phyloP scores from a whole-genome alignment of 23 red algal genomes.

The Gracilaria caudata region DNA sequence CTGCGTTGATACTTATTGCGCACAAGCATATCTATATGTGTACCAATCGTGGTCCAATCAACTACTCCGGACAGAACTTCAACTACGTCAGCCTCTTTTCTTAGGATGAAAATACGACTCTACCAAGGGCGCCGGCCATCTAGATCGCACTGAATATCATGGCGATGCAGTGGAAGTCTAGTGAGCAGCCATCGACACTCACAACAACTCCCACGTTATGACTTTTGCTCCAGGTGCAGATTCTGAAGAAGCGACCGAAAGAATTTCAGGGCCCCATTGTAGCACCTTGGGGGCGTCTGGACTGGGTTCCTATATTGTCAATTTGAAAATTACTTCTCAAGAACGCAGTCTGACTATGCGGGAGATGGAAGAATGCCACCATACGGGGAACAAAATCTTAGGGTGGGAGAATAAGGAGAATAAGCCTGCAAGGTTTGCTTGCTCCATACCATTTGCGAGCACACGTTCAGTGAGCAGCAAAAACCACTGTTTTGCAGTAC shows the following conservation, averaged over 20 bases:
- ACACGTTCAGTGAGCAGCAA: slow-evolving; percentile 7
- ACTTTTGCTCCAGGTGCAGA: slow-evolving; percentile 92
- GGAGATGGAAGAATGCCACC: not conserved
- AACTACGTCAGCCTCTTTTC: slow-evolving; percentile 86
- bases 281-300: not conserved
- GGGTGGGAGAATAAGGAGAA: not conserved
- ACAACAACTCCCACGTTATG: slow-evolving; percentile 94
- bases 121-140: slow-evolving; percentile 91
- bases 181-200: slow-evolving; percentile 88
- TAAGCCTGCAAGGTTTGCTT: not conserved
- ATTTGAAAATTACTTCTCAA: not conserved
- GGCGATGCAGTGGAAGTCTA: slow-evolving; percentile 57
- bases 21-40: slow-evolving; percentile 95
- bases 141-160: slow-evolving; percentile 91
- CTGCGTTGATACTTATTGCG: slow-evolving; percentile 94
- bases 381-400: not conserved
- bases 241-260: slow-evolving; percentile 88
- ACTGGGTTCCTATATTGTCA: not conserved
- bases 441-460: not conserved
- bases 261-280: slow-evolving; percentile 89
- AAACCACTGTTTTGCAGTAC: slow-evolving; percentile 7
- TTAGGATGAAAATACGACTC: slow-evolving; percentile 88
- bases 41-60: slow-evolving; percentile 88
- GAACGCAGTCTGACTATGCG: not conserved
- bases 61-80: slow-evolving; percentile 97